These are phyloP conservation scores for Phytopythium delawarense DNA, from an alignment of 352 stramenopile species.

Conservation along the genomic window DNA sequence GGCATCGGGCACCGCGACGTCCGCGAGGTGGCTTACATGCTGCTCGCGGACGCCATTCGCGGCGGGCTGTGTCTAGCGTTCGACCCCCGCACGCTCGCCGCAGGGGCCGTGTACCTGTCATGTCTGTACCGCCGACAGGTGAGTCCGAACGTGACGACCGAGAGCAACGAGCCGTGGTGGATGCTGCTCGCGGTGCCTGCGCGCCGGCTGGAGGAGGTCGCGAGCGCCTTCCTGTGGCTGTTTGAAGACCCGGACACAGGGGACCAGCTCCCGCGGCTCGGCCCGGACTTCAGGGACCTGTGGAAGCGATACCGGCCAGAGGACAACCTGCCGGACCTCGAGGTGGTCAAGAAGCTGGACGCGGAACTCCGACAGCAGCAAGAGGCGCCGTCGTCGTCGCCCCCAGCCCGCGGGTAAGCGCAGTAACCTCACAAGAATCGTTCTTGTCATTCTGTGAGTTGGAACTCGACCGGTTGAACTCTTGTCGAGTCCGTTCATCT, in stretches of 20 bases:
- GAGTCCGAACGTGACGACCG: conserved; percentile 50
- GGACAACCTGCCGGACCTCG: conserved; percentile 55
- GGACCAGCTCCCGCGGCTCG: conserved; percentile 25
- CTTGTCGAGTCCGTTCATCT: background rate
- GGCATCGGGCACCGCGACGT: conserved; percentile 40
- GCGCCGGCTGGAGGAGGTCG: conserved; percentile 55
- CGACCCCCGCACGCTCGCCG: conserved; percentile 41
- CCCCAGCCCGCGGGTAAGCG: background rate
- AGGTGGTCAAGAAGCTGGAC: conserved; percentile 56
- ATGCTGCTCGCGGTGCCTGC: conserved; percentile 41
- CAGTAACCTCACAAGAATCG: background rate
- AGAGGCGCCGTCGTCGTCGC: background rate
- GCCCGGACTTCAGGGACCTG: conserved; percentile 41
- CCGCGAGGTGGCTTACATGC: conserved; percentile 44
- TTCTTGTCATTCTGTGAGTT: background rate
- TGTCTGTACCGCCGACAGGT: conserved; percentile 62
- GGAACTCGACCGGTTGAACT: background rate
- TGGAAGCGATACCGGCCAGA: conserved; percentile 49
- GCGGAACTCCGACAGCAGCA: conserved; percentile 27
- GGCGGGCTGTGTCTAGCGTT: conserved; percentile 52
- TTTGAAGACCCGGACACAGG: conserved; percentile 47
- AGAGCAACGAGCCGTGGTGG: conserved; percentile 70
- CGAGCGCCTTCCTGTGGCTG: conserved; percentile 56
- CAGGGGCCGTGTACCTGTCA: conserved; percentile 62
- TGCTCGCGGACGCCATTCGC: conserved; percentile 62